These are phyloP conservation scores for Colletotrichum phormii DNA, from an alignment of 2,329 filamentous ascomycete species.

Conservation along the genomic window DNA sequence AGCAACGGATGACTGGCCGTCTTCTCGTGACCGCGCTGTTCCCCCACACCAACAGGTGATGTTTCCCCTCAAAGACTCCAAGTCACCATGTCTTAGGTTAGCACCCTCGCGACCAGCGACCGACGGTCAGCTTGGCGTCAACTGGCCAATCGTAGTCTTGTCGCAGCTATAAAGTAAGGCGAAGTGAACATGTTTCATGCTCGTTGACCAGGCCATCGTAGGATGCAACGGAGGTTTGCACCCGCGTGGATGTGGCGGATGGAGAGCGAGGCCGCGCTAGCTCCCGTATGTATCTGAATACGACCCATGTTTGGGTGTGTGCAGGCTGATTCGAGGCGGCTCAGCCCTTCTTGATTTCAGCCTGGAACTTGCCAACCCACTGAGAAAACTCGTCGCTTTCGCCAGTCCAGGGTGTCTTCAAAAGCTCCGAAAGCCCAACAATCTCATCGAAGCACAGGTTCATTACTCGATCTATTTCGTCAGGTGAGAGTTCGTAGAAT, in stretches of 20 bases:
- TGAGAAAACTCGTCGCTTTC: conserved; percentile 80
- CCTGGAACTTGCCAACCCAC: conserved; percentile 74
- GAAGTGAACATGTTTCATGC: neutral
- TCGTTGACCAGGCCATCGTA: neutral
- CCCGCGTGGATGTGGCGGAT: conserved; percentile 13
- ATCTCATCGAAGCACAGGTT: conserved; percentile 71
- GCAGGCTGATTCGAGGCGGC: neutral
- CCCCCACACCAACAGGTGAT: conserved; percentile 27
- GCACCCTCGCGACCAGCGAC: conserved; percentile 17
- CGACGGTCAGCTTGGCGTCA: conserved; percentile 15
- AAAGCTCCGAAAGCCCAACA: conserved; percentile 64
- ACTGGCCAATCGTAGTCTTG: conserved; percentile 26
- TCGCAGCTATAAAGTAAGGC: neutral
- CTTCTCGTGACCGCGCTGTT: conserved; percentile 25
- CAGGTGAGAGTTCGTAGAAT: conserved; percentile 77
- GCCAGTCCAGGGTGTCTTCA: conserved; percentile 72
- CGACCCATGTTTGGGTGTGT: neutral
- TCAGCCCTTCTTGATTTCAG: conserved; percentile 60
- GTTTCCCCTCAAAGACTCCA: conserved; percentile 10
- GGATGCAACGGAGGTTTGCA: neutral
- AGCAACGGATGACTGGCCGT: conserved; percentile 27
- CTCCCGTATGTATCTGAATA: conserved; percentile 15
- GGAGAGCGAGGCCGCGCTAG: neutral
- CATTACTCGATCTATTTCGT: conserved; percentile 69
- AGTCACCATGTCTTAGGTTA: conserved; percentile 21